A percentile compares a stretch with the other conserved stretches of the same genome.
These are phyloP conservation scores for Cyathus striatus DNA, from an alignment of 768 basidiomycete genomes.

Conservation along the genomic window DNA sequence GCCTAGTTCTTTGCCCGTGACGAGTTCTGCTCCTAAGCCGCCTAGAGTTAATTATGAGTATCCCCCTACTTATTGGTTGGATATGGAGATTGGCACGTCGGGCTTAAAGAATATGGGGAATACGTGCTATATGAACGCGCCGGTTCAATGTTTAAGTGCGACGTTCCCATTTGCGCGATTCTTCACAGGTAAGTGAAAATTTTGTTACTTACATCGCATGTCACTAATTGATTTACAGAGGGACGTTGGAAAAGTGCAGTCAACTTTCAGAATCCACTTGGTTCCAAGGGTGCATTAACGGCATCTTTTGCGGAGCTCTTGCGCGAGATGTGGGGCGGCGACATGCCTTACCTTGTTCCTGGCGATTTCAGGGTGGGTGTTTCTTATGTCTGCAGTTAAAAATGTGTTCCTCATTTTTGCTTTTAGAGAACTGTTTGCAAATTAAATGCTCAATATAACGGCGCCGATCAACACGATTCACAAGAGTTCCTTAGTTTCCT, in stretches of 20 bases:
- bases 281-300: slow-evolving; percentile 81
- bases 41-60: slow-evolving; percentile 74
- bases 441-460: slow-evolving; percentile 71
- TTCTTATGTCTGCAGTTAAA: neutral
- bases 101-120: slow-evolving; percentile 95
- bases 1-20: slow-evolving; percentile 23
- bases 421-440: slow-evolving; percentile 36
- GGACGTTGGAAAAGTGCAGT: slow-evolving; percentile 79
- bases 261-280: slow-evolving; percentile 81
- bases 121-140: slow-evolving; percentile 99
- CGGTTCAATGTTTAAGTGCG: slow-evolving; percentile 92
- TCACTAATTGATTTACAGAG: slow-evolving; percentile 36
- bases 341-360: slow-evolving; percentile 85
- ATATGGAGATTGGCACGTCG: slow-evolving; percentile 70
- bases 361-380: slow-evolving; percentile 75
- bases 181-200: slow-evolving; percentile 65
- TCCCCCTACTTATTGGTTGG: slow-evolving; percentile 80
- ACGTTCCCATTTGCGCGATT: slow-evolving; percentile 91
- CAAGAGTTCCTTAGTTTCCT: slow-evolving; percentile 96
- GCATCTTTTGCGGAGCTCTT: slow-evolving; percentile 79
- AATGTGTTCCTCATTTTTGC: neutral
- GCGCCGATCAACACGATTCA: slow-evolving; percentile 92
- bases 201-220: slow-evolving; percentile 3
- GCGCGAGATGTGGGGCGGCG: slow-evolving; percentile 83
- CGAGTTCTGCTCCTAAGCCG: slow-evolving; percentile 38